Conservation (phyloP, 345 rosid genomes). For the Camelina neglecta region DNA sequence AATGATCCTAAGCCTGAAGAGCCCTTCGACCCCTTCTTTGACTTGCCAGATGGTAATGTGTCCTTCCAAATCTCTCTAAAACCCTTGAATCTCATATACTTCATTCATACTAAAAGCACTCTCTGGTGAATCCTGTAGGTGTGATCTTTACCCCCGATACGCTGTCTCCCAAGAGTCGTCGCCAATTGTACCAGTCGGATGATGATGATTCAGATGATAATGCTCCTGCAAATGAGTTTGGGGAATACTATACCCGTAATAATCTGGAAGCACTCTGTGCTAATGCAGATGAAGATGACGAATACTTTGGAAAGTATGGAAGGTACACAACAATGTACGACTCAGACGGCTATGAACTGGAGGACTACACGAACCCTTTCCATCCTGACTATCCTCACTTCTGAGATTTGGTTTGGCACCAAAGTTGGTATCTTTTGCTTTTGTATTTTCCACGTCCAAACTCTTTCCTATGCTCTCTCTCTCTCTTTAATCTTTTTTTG, state of each 20-base stretch:
- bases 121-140: constrained; percentile 33
- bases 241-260: neutral
- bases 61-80: constrained; percentile 16
- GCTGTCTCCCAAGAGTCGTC: constrained; percentile 35
- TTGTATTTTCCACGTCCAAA: constrained; percentile 1
- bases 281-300: too few species aligned
- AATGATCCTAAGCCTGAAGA: neutral
- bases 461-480: constrained; percentile 22
- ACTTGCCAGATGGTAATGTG: constrained; percentile 41
- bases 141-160: constrained; percentile 16
- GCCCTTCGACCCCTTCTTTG: constrained; percentile 37
- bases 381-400: constrained; percentile 24
- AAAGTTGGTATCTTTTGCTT: neutral
- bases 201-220: constrained; percentile 24
- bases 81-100: neutral
- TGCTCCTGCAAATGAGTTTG: neutral
- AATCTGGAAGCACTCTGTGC: too few species aligned
- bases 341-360: constrained; percentile 36
- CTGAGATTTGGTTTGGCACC: constrained; percentile 30
- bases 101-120: constrained; percentile 1
- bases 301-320: constrained; percentile 32
- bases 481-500: constrained; percentile 3
- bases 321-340: constrained; percentile 14
- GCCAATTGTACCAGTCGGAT: constrained; percentile 1
- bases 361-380: constrained; percentile 38